Base-by-base conservation (phyloP, 495 filamentous ascomycete genomes). In the Daldinia decipiens region DNA sequence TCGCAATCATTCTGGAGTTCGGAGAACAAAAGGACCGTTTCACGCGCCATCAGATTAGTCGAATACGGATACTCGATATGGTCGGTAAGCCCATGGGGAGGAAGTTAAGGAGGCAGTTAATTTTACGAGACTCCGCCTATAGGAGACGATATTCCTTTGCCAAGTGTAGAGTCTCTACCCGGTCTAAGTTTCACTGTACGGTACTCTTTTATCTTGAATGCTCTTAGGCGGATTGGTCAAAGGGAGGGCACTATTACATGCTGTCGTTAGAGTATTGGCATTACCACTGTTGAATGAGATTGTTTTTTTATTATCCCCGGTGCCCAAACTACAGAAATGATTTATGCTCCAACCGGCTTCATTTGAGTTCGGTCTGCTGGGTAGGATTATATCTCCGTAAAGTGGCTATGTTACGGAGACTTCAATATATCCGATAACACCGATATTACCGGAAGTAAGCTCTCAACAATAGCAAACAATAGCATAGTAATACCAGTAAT, bases 1-100 rank as follows among this genome's bases (percentile, higher is more conserved):
- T 65, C 65, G 61, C 65, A 64, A 60, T 68, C 61, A 68, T 73
- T 73, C 70, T 65, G 70, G 70, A 68, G 70, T 73, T 73, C 52
- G 39, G 60, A 56, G 61, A 68, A 65, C 39, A 59, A 55, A 55
- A 56, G 62, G 61, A 61, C 70, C 61, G 62, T 65, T 54, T 56
- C 26, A 56, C 34, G 40, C 59, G 52, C 38, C 53, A 56, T 32
- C 27, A 40, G 58, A 40, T 29, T 38, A 60, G 39, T 72, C 60
- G 61, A 60, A 68, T 15, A 58, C 29, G 58, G 61, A 57, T 29
- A 50, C 53, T 57, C 50, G 26, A 58, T 43, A 58, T 43, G 61
- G 51, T 65, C 50, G 15, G 57, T 24, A 52, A 53, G 50, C 40
- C 70, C 12, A 24, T 7, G 43, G 53, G 17, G 8, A 47, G 24